Conservation (phyloP, 2,329 filamentous ascomycete species). For the Aspergillus terreus region DNA sequence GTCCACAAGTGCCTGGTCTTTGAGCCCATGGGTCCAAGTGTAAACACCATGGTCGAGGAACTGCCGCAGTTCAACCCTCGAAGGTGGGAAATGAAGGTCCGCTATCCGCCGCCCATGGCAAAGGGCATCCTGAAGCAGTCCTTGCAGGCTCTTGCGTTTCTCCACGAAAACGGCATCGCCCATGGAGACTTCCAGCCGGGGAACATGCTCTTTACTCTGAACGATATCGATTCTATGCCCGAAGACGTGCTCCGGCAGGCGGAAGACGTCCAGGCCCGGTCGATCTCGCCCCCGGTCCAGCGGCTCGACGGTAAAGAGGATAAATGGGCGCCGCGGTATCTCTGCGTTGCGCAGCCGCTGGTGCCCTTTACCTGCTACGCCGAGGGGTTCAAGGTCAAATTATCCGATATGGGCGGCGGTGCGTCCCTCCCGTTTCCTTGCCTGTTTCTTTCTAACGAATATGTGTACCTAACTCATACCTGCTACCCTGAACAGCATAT, state of each 20-base stretch:
- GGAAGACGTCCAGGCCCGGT: constrained; percentile 18
- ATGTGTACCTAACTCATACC: not conserved
- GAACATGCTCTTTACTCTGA: constrained; percentile 22
- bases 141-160: constrained; percentile 21
- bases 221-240: constrained; percentile 13
- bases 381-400: constrained; percentile 23
- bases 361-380: constrained; percentile 19
- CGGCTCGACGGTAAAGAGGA: constrained; percentile 26
- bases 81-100: constrained; percentile 15
- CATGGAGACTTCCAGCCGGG: constrained; percentile 24
- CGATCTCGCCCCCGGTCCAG: constrained; percentile 15
- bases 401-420: constrained; percentile 30
- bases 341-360: constrained; percentile 26
- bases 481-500: constrained; percentile 16
- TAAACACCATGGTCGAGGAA: constrained; percentile 21
- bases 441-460: constrained; percentile 8
- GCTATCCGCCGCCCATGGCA: constrained; percentile 21
- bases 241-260: constrained; percentile 20
- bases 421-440: constrained; percentile 11
- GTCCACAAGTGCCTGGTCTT: constrained; percentile 29
- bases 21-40: constrained; percentile 28
- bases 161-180: constrained; percentile 21
- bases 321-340: constrained; percentile 27
- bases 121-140: constrained; percentile 24
- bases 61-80: constrained; percentile 20